Conservation (phyloP, 1,139 yeast genomes). For the Geotrichum australiense region DNA sequence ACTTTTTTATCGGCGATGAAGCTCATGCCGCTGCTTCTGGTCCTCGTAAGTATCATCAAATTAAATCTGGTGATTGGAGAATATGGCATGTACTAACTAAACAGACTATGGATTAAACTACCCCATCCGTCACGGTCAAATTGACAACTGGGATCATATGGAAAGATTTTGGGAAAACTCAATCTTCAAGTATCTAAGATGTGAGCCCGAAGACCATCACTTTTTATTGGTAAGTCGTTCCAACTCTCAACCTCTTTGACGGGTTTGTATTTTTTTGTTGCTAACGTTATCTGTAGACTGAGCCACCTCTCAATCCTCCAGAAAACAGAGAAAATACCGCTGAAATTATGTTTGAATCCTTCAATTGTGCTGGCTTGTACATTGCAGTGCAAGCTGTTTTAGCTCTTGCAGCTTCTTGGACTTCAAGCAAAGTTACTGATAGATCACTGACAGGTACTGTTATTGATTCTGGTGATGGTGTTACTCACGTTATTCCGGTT, state of each 20-base stretch:
- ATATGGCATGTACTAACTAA: constrained; percentile 1
- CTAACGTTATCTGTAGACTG: constrained; percentile 43
- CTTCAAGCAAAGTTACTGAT: constrained; percentile 89
- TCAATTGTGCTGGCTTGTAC: constrained; percentile 96
- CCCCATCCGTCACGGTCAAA: constrained; percentile 96
- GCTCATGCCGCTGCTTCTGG: constrained; percentile 87
- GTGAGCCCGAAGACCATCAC: constrained; percentile 98
- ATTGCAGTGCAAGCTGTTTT: constrained; percentile 98
- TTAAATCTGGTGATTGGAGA: not conserved
- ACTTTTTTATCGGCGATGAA: constrained; percentile 92
- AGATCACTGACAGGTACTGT: constrained; percentile 97
- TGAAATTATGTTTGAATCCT: constrained; percentile 96
- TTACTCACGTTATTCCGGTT: constrained; percentile 97
- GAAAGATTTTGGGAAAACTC: constrained; percentile 98
- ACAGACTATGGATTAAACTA: constrained; percentile 72
- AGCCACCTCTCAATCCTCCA: constrained; percentile 98
- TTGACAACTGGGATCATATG: constrained; percentile 99
- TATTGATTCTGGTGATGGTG: constrained; percentile 96
- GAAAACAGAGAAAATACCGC: constrained; percentile 98
- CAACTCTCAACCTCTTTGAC: constrained; percentile 6
- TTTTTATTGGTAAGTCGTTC: constrained; percentile 46
- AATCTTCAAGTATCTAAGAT: constrained; percentile 87
- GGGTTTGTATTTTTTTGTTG: not conserved
- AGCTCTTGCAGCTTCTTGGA: constrained; percentile 99
- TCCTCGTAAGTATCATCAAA: constrained; percentile 37